Evolutionary conservation across 345 rosid species (phyloP).

Genomic region (Citrus hindsii): DNA sequence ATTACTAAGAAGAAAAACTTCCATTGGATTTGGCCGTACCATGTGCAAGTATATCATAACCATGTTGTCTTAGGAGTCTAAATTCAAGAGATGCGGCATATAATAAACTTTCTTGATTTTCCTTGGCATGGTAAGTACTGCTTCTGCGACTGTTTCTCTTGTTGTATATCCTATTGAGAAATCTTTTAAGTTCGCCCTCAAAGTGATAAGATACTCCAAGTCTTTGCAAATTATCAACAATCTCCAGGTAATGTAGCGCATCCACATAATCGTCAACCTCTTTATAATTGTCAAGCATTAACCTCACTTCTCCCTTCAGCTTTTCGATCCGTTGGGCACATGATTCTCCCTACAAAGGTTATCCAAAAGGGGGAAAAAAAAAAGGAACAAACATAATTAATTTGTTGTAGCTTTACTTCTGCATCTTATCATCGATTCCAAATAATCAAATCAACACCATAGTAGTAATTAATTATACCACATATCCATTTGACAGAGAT

Average conservation of each 20-base stretch:
- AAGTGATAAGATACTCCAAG: slow-evolving; percentile 38
- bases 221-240: slow-evolving; percentile 30
- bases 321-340: not conserved
- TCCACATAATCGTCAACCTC: not conserved
- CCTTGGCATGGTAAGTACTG: not conserved
- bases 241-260: slow-evolving; percentile 21
- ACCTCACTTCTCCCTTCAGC: slow-evolving; percentile 9
- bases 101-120: slow-evolving; percentile 16
- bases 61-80: slow-evolving; percentile 33
- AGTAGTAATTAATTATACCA: not conserved
- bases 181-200: slow-evolving; percentile 15
- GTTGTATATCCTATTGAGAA: slow-evolving; percentile 1
- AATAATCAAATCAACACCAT: not conserved
- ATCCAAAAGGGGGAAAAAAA: not conserved
- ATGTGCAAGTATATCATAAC: slow-evolving; percentile 8
- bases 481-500: slow-evolving; percentile 21
- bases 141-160: not conserved
- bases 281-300: not conserved
- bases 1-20: not conserved
- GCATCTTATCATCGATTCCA: not conserved
- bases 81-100: slow-evolving; percentile 28
- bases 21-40: not conserved
- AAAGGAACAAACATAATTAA: not conserved
- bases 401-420: not conserved
- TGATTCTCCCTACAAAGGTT: slow-evolving; percentile 11